phyloP scores from a whole-genome alignment of 805 yeast genomes.

The Kazachstania bromeliacearum region DNA sequence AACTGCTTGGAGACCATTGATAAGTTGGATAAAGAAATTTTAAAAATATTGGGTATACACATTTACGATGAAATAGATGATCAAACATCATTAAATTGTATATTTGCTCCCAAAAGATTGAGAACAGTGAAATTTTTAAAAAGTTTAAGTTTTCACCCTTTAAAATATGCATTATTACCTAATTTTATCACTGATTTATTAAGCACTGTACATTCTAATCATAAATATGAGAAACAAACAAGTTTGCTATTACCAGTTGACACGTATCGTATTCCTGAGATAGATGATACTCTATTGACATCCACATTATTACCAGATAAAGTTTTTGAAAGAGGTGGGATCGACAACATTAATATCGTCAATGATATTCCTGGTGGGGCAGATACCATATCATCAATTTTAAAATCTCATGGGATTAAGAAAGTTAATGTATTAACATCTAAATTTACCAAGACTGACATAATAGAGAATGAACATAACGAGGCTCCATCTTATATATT shows the following conservation, averaged over 20 bases:
- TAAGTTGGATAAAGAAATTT: conserved; percentile 34
- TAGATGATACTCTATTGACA: conserved; percentile 17
- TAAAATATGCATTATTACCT: conserved; percentile 44
- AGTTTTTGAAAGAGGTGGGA: conserved; percentile 20
- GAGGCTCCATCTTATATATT: conserved; percentile 15
- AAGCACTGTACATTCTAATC: conserved; percentile 17
- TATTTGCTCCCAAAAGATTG: conserved; percentile 69
- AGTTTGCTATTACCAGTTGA: conserved; percentile 15
- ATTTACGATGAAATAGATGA: conserved; percentile 31
- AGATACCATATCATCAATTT: conserved; percentile 17
- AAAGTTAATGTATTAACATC: conserved; percentile 14
- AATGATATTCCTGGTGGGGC: conserved; percentile 25
- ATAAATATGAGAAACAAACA: not conserved
- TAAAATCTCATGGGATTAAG: conserved; percentile 22
- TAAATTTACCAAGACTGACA: conserved; percentile 13
- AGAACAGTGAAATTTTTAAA: conserved; percentile 81
- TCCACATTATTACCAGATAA: conserved; percentile 13
- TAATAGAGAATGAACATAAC: conserved; percentile 3
- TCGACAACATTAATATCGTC: conserved; percentile 16
- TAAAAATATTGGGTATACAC: conserved; percentile 49
- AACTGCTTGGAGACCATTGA: conserved; percentile 43
- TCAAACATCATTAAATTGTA: conserved; percentile 31
- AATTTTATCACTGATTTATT: conserved; percentile 41
- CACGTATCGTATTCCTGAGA: conserved; percentile 30
- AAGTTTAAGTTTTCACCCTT: conserved; percentile 49